Evolutionary conservation across 495 filamentous ascomycete species (phyloP), one percentile per base, ranked within the genome.

Genomic region (Cercophora samala): DNA sequence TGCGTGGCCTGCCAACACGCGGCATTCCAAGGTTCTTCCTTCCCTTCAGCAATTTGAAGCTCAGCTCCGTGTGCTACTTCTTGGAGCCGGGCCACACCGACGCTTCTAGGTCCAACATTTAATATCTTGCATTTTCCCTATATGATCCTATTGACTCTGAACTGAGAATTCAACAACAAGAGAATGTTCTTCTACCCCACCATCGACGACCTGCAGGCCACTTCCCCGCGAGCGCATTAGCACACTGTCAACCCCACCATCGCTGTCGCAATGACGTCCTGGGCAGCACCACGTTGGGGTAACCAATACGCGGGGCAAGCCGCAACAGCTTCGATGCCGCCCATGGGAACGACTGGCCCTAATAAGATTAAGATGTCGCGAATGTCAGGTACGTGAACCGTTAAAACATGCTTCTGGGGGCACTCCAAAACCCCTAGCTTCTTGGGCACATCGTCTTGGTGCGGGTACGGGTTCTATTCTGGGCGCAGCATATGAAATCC

Each of bases 161-260:
- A 3, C 29, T 8, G 26, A 29, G 26, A 29, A 6, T 29, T n/a
- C n/a, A n/a, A n/a, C n/a, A n/a, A 46, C 0, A 46, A 46, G 37
- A 46, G 37, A 46, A 46, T 46, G 37, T 46, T 46, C 58, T 52
- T 4, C 32, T 52, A 3, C 22, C 29, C 55, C 46, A 51, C 46
- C 6, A 54, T 25, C 18, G 15, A 64, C 29, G 18, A 8, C 13
- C 56, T 46, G 58, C 23, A 66, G n/a, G 93, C 25, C 60, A 62
- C 37, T 62, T 29, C 60, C 24, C 19, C 18, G 4, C 29, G 19
- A 42, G 4, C 19, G 21, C 24, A 18, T 29, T 29, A 24, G 58
- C 60, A 19, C 29, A 62, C 37, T 46, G 21, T 32, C 60, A 62
- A 21, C 25, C 58, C 26, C 60, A 60, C 58, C 32, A 21, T 5